A percentile compares a stretch with the other conserved stretches of the same genome.
phyloP scores from a whole-genome alignment of 1,139 yeast genomes.

The Sugiyamaella novakii region DNA sequence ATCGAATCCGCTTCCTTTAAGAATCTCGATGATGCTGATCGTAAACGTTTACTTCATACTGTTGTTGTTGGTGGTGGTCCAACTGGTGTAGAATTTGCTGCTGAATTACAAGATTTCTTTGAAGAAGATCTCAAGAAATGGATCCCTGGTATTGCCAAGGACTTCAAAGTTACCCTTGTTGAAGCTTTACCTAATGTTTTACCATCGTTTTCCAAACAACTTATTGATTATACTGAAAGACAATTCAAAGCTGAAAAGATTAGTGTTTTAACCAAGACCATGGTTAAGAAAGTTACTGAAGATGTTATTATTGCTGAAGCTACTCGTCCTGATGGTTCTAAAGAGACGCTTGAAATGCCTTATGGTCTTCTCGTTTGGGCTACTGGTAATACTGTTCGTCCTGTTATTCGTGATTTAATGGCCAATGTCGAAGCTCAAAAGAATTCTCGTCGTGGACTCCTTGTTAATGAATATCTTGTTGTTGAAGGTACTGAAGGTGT shows the following conservation, averaged over 20 bases:
- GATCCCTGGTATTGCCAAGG: slow-evolving; percentile 84
- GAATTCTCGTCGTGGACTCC: slow-evolving; percentile 84
- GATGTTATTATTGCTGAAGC: slow-evolving; percentile 68
- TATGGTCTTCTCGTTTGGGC: slow-evolving; percentile 97
- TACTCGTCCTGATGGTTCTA: slow-evolving; percentile 65
- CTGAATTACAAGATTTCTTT: slow-evolving; percentile 90
- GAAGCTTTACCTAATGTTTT: slow-evolving; percentile 92
- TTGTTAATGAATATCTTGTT: slow-evolving; percentile 79
- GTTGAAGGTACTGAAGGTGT: slow-evolving; percentile 83
- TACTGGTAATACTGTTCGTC: slow-evolving; percentile 92
- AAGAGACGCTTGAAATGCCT: slow-evolving; percentile 66
- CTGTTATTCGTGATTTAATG: slow-evolving; percentile 68
- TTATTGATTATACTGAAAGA: slow-evolving; percentile 81
- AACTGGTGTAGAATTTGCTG: slow-evolving; percentile 96
- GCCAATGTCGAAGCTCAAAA: slow-evolving; percentile 76
- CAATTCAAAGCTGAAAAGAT: slow-evolving; percentile 80
- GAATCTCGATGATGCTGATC: slow-evolving; percentile 72
- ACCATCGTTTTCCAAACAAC: slow-evolving; percentile 81
- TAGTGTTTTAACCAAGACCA: slow-evolving; percentile 75
- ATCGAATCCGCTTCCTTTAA: slow-evolving; percentile 81
- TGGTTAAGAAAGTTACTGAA: slow-evolving; percentile 81
- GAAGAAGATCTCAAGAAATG: slow-evolving; percentile 87
- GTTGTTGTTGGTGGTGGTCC: slow-evolving; percentile 97
- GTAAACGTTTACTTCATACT: slow-evolving; percentile 77
- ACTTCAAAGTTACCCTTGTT: slow-evolving; percentile 77